These are phyloP conservation scores for Pilatotrama ljubarskyi DNA, from an alignment of 768 basidiomycete genomes.

Conservation along the genomic window DNA sequence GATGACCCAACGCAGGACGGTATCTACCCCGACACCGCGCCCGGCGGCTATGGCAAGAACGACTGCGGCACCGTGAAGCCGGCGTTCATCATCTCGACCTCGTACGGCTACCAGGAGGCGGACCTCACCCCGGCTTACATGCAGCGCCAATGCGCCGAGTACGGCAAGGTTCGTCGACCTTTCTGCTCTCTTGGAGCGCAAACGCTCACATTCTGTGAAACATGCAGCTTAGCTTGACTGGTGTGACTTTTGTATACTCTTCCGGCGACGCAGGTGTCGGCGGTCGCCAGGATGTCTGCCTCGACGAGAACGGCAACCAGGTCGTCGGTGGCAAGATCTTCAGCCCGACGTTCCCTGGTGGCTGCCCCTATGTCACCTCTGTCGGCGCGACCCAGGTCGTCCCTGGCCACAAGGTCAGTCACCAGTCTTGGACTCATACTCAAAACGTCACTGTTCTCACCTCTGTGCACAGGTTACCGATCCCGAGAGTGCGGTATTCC, in stretches of 20 bases:
- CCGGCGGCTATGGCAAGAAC: constrained; percentile 38
- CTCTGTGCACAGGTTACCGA: constrained; percentile 27
- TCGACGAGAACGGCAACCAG: constrained; percentile 32
- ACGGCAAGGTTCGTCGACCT: constrained; percentile 35
- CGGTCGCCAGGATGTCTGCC: constrained; percentile 34
- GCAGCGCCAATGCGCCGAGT: constrained; percentile 45
- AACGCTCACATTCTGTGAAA: neutral
- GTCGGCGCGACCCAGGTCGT: constrained; percentile 41
- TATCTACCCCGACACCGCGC: constrained; percentile 42
- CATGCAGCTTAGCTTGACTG: constrained; percentile 32
- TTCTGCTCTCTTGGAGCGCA: neutral
- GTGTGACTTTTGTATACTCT: constrained; percentile 42
- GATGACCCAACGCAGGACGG: constrained; percentile 41
- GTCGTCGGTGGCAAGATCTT: constrained; percentile 23
- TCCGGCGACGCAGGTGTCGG: constrained; percentile 48
- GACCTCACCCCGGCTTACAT: constrained; percentile 38
- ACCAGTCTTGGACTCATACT: neutral
- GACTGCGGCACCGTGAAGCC: constrained; percentile 38
- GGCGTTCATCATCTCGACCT: constrained; percentile 42
- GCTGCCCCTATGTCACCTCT: constrained; percentile 44
- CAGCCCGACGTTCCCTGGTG: constrained; percentile 33
- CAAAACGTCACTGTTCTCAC: no score
- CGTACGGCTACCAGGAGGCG: constrained; percentile 40
- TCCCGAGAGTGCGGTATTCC: constrained; percentile 39
- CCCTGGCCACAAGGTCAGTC: constrained; percentile 28